Evolutionary conservation across 352 stramenopile genomes (phyloP).

Genomic region (Phytophthora multivora): DNA sequence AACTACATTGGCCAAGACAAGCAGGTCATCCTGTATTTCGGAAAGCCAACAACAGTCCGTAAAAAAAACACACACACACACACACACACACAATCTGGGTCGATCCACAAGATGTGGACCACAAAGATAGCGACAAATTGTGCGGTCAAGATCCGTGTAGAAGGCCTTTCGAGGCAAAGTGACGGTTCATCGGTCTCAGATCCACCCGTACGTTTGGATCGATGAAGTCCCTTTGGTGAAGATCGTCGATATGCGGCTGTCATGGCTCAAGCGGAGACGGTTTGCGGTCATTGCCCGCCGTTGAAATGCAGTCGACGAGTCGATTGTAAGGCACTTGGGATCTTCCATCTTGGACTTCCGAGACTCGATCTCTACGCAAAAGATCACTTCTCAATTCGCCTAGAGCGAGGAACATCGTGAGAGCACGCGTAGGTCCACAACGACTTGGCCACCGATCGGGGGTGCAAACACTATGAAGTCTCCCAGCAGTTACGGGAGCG

Average conservation of each 20-base stretch:
- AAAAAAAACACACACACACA: too few relatives aligned
- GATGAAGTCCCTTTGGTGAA: neutral
- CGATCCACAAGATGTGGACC: neutral
- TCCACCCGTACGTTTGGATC: constrained; percentile 15
- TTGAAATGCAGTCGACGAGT: constrained; percentile 2
- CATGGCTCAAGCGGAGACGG: constrained; percentile 12
- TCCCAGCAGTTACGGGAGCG: constrained; percentile 53
- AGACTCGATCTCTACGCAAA: neutral
- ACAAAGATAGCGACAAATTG: neutral
- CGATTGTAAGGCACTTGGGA: constrained; percentile 3
- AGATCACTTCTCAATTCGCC: constrained; percentile 47
- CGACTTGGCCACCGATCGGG: neutral
- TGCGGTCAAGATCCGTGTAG: constrained; percentile 21
- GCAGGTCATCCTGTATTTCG: constrained; percentile 33
- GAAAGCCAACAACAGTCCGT: constrained; percentile 7
- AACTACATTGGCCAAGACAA: constrained; percentile 62
- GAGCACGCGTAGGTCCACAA: neutral
- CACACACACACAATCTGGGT: too few relatives aligned
- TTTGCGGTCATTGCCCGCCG: constrained; percentile 5
- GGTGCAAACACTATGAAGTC: constrained; percentile 52
- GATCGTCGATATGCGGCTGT: constrained; percentile 18
- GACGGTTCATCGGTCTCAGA: constrained; percentile 11
- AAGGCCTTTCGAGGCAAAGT: constrained; percentile 3
- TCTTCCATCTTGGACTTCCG: neutral
- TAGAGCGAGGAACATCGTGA: constrained; percentile 30